phyloP scores from a whole-genome alignment of 1,139 yeast genomes.

The Taphrina deformans region DNA sequence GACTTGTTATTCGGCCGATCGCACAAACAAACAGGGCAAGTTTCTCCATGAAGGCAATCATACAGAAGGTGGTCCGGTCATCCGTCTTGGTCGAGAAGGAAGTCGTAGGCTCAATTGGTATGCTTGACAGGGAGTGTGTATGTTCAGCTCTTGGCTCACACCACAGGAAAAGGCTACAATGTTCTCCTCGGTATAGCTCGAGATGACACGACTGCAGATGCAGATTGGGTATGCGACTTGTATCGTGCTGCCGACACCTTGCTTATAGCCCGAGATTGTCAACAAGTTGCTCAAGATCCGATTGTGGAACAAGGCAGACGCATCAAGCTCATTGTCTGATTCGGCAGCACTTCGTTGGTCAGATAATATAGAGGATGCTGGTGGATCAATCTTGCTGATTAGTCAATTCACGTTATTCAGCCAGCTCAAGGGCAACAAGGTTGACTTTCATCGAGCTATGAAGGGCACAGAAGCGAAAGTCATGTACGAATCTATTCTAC shows the following conservation, averaged over 20 bases:
- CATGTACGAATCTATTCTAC: constrained; percentile 64
- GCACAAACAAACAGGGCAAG: no score
- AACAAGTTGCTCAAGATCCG: constrained; percentile 26
- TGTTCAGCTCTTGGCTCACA: no score
- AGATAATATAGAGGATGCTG: constrained; percentile 19
- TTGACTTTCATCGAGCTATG: constrained; percentile 40
- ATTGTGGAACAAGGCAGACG: constrained; percentile 10
- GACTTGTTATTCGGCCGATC: no score
- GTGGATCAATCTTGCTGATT: constrained; percentile 47
- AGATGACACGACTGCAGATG: constrained; percentile 13
- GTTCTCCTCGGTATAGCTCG: constrained; percentile 21
- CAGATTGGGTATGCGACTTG: constrained; percentile 10
- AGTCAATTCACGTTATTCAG: constrained; percentile 90
- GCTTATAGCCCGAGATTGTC: constrained; percentile 14
- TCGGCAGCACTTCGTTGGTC: constrained; percentile 5
- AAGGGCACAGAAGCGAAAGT: constrained; percentile 57
- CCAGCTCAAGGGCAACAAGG: constrained; percentile 39
- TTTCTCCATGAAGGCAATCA: constrained; percentile 28
- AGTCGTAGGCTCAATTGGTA: constrained; percentile 20
- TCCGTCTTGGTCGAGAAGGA: constrained; percentile 15
- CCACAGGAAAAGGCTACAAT: constrained; percentile 14
- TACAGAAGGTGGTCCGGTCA: constrained; percentile 21
- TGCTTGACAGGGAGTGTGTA: no score
- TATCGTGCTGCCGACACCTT: not conserved
- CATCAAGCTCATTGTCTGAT: not conserved